A percentile compares a stretch with the other conserved stretches of the same genome.
Evolutionary conservation across 176 grass and related monocot species (phyloP).

Genomic region (Cenchrus fungigraminus): DNA sequence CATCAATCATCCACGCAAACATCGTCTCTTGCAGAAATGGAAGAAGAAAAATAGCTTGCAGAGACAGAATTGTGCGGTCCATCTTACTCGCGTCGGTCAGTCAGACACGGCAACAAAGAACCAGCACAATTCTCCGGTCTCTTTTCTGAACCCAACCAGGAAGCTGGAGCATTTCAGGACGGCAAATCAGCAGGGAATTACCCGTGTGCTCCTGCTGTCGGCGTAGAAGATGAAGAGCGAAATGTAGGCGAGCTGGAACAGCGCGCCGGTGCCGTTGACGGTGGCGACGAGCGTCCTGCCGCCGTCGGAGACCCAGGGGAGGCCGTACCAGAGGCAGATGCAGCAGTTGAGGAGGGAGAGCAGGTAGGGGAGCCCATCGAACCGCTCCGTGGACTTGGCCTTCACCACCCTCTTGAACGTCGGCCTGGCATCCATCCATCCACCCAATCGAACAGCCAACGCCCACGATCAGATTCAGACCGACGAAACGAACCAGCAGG

Average conservation of each 20-base stretch:
- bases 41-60: background rate
- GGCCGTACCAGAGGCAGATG: constrained; percentile 90
- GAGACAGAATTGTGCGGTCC: background rate
- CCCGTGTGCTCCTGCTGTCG: constrained; percentile 55
- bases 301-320: constrained; percentile 64
- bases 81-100: background rate
- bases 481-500: too few species aligned
- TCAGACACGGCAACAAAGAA: background rate
- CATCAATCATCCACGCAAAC: constrained; percentile 20
- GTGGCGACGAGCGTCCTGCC: constrained; percentile 69
- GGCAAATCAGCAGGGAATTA: background rate
- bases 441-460: too few species aligned
- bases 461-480: background rate
- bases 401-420: constrained; percentile 81
- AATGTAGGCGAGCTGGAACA: constrained; percentile 72
- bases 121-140: too few species aligned
- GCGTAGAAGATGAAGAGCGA: constrained; percentile 72
- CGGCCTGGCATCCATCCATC: constrained; percentile 36
- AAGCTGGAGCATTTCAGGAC: background rate
- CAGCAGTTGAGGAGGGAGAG: constrained; percentile 85
- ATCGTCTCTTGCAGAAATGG: background rate
- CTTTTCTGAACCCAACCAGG: background rate
- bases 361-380: constrained; percentile 74
- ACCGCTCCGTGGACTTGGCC: constrained; percentile 77
- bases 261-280: constrained; percentile 74